Conservation (phyloP, 2,329 filamentous ascomycete species). For the Cercospora citrullina region DNA sequence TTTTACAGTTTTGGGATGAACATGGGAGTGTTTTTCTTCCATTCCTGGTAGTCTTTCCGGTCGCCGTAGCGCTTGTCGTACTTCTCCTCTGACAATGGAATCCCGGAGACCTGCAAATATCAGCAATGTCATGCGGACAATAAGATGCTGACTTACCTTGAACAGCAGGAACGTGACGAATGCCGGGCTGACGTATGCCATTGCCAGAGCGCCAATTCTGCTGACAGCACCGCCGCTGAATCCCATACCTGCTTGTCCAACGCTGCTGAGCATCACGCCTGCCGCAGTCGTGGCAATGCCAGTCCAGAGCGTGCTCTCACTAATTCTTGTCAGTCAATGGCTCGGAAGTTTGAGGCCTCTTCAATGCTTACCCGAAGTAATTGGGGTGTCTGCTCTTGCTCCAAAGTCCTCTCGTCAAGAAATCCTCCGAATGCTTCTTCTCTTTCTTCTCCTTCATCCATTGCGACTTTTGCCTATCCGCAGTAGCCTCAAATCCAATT, state of each 20-base stretch:
- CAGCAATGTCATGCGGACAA: not conserved
- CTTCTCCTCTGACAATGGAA: slow-evolving; percentile 67
- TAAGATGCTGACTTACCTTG: slow-evolving; percentile 52
- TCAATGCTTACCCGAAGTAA: slow-evolving; percentile 58
- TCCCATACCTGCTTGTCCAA: slow-evolving; percentile 60
- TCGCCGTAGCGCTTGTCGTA: slow-evolving; percentile 66
- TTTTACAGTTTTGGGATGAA: slow-evolving; percentile 61
- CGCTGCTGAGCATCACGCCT: slow-evolving; percentile 54
- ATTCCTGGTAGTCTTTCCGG: slow-evolving; percentile 65
- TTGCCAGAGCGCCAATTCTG: slow-evolving; percentile 47
- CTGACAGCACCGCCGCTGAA: slow-evolving; percentile 49
- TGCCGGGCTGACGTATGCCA: slow-evolving; percentile 61
- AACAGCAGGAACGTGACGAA: slow-evolving; percentile 65
- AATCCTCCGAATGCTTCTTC: slow-evolving; percentile 68
- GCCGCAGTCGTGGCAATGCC: slow-evolving; percentile 63
- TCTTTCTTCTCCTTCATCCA: slow-evolving; percentile 63
- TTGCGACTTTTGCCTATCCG: slow-evolving; percentile 63
- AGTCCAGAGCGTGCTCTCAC: slow-evolving; percentile 67
- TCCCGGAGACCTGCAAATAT: slow-evolving; percentile 47
- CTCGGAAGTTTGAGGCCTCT: not conserved
- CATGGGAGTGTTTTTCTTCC: slow-evolving; percentile 66
- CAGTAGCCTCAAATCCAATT: slow-evolving; percentile 60
- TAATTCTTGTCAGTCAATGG: not conserved
- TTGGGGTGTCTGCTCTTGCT: slow-evolving; percentile 63
- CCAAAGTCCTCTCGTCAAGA: slow-evolving; percentile 65